Evolutionary conservation across 1,284 basidiomycete species (phyloP), one percentile per base, ranked within the genome.

Genomic region (Fistulina hepatica): DNA sequence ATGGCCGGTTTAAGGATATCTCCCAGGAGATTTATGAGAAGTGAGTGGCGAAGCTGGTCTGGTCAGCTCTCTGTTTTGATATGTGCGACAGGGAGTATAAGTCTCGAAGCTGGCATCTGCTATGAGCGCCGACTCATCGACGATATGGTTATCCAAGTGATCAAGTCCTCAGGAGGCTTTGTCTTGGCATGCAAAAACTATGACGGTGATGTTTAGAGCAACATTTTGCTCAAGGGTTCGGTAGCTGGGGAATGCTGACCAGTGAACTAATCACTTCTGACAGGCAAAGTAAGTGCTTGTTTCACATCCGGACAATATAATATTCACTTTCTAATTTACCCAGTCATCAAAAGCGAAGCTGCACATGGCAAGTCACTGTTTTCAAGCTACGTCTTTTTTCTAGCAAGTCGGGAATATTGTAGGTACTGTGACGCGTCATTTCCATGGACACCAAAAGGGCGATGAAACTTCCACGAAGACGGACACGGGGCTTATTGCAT

Each of bases 111-210:
- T 9, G 82, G 81, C 9, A 82, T 97, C 53, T 97, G 92, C 74
- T 98, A 97, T 64, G 94, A 97, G 65, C 93, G 97, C 65, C 85
- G 95, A 33, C 71, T 82, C 39, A 82, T 81, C 62, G 84, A 90
- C 57, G 86, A 94, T 65, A 94, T 95, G 91, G 93, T 97, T 33
- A 94, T 94, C 4, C 92, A 97, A 59, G 90, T 75, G 32, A 81
- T 98, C 77, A 99, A 98, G 68, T 91, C 85, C 16, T 79, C 82
- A 1, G 94, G 94, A 39, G 94, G 94, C 32, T 98, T 95, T 64
- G 85, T 97, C 15, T 95, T 91, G 93, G 94, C 94, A 4, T 81
- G 79, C 61, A 97, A 95, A 74, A 94, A 94, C 69, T 94, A 95
- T 68, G 92, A 95, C 54, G 92, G 92, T 35, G 92, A 95, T 57